phyloP scores from a whole-genome alignment of 495 filamentous ascomycete species.

The Trichoderma reesei region DNA sequence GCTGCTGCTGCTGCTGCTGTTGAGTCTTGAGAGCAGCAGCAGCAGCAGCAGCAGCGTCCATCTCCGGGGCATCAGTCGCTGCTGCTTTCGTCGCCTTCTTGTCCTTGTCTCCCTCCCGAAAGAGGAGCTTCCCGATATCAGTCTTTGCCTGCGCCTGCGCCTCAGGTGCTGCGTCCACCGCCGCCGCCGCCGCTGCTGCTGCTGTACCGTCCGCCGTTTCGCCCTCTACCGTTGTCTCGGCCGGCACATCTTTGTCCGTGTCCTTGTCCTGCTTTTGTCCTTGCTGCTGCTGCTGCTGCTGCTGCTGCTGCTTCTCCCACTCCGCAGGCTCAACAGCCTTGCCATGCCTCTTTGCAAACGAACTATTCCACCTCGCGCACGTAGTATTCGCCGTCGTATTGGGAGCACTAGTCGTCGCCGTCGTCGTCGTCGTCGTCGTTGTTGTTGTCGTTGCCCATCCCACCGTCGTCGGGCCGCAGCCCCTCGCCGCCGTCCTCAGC shows the following conservation, averaged over 20 bases:
- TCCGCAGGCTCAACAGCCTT: conserved; percentile 50
- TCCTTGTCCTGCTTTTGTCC: conserved; percentile 1
- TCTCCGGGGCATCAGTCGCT: conserved; percentile 17
- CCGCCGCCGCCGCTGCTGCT: not conserved
- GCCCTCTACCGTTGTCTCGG: not conserved
- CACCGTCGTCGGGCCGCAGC: not conserved
- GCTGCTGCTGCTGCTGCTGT: no score
- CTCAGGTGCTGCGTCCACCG: not conserved
- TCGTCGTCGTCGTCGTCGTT: not conserved
- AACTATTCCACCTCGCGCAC: conserved; percentile 7
- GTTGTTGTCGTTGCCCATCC: not conserved
- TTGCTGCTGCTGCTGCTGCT: conserved; percentile 11
- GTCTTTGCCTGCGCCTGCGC: not conserved
- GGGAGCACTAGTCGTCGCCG: not conserved
- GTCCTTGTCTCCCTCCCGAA: not conserved
- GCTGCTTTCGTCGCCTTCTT: conserved; percentile 11
- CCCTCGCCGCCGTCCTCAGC: not conserved
- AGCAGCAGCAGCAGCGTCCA: no score
- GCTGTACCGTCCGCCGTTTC: not conserved
- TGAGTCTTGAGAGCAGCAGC: conserved; percentile 21
- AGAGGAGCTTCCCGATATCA: not conserved
- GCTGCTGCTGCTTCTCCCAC: conserved; percentile 6
- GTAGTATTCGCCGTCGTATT: no score
- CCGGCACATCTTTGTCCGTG: conserved; percentile 9
- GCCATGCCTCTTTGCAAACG: conserved; percentile 46